Base-by-base conservation (phyloP, 768 basidiomycete species). In the Rhodotorula kratochvilovae region DNA sequence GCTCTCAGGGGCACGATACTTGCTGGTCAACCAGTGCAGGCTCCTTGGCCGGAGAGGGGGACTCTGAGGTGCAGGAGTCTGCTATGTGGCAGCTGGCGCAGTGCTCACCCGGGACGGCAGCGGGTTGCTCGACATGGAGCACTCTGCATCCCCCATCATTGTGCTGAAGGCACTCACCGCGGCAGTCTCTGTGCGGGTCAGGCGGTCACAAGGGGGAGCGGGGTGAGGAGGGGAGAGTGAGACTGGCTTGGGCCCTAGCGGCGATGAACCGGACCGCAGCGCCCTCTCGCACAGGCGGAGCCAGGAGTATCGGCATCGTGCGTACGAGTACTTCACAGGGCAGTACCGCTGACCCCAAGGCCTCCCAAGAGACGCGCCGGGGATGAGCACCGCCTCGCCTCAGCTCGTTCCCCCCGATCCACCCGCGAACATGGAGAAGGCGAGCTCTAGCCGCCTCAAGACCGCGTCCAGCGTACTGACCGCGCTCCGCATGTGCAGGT, bases 41-140 rank as follows among this genome's bases (percentile, higher is more conserved):
- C n/a, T n/a, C n/a, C n/a, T n/a, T n/a, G n/a, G n/a, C n/a, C n/a
- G n/a, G n/a, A n/a, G n/a, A n/a, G n/a, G n/a, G n/a, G n/a, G n/a
- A n/a, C n/a, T n/a, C n/a, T n/a, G n/a, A n/a, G n/a, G n/a, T n/a
- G n/a, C n/a, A n/a, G n/a, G n/a, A n/a, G n/a, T n/a, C n/a, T n/a
- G n/a, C n/a, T n/a, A n/a, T n/a, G n/a, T n/a, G n/a, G n/a, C n/a
- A n/a, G n/a, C n/a, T n/a, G n/a, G n/a, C n/a, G n/a, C n/a, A n/a
- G n/a, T n/a, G n/a, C n/a, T n/a, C n/a, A n/a, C n/a, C n/a, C n/a
- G 88, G 76, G 91, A 89, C 5, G 90, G 87, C 35, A 98, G 83
- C 5, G 94, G 93, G 79, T 96, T 97, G 60, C 88, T 84, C 2
- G 88, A 83, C 29, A 87, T 85, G 21, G 89, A 89, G 81, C 93